Evolutionary conservation across 163 green algal genomes (phyloP).

Genomic region (Volvox carteri): DNA sequence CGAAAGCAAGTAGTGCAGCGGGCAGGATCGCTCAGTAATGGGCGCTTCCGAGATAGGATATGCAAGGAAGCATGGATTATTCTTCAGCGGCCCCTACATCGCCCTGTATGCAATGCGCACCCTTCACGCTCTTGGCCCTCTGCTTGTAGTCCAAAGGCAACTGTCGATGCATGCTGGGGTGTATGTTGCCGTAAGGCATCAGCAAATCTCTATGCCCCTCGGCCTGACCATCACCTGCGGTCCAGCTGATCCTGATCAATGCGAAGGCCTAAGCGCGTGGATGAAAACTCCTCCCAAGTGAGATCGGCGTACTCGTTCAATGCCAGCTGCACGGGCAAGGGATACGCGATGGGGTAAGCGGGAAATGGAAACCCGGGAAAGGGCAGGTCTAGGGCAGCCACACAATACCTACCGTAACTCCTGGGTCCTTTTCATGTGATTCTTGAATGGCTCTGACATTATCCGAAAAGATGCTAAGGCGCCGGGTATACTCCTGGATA

Average conservation of each 20-base stretch:
- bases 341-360: neutral
- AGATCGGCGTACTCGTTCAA: conserved; percentile 89
- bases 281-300: conserved; percentile 86
- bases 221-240: conserved; percentile 12
- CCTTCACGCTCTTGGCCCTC: too few relatives aligned
- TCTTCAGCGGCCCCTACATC: too few relatives aligned
- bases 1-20: too few relatives aligned
- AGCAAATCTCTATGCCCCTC: too few relatives aligned
- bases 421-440: neutral
- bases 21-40: too few relatives aligned
- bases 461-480: conserved; percentile 9
- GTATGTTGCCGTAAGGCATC: too few relatives aligned
- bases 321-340: conserved; percentile 73
- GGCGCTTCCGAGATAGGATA: too few relatives aligned
- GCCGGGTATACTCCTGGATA: conserved; percentile 25
- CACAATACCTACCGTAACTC: neutral
- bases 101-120: too few relatives aligned
- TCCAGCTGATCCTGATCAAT: conserved; percentile 51
- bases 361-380: too few relatives aligned
- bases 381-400: neutral
- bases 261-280: conserved; percentile 78
- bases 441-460: conserved; percentile 20
- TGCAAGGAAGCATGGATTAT: too few relatives aligned
- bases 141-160: too few relatives aligned
- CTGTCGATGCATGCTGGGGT: too few relatives aligned